These are phyloP conservation scores for Fusarium sterilihyphosum DNA, from an alignment of 2,329 filamentous ascomycete species.

Conservation along the genomic window DNA sequence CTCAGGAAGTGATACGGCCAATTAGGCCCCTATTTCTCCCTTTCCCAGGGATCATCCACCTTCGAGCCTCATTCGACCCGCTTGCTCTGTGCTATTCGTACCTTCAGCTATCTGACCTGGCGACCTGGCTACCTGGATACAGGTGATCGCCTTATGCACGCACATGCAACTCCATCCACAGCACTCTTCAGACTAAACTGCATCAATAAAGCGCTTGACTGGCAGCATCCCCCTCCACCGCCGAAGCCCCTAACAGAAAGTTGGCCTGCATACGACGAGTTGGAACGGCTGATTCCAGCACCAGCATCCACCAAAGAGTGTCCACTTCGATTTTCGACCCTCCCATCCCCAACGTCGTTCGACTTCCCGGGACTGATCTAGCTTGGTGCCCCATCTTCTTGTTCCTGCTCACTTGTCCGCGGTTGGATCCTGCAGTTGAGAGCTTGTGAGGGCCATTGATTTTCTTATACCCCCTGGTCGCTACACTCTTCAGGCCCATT, in stretches of 20 bases:
- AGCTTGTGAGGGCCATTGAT: conserved; percentile 33
- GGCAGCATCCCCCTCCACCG: conserved; percentile 32
- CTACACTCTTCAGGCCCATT: conserved; percentile 15
- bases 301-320: conserved; percentile 21
- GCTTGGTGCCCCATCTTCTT: conserved; percentile 28
- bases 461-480: conserved; percentile 30
- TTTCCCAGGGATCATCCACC: conserved; percentile 18
- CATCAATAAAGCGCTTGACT: conserved; percentile 27
- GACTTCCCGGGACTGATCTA: conserved; percentile 25
- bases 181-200: conserved; percentile 14
- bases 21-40: conserved; percentile 25
- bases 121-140: conserved; percentile 6
- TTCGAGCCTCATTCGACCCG: conserved; percentile 27
- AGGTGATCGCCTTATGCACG: conserved; percentile 13
- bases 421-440: conserved; percentile 29
- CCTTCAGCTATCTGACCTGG: conserved; percentile 15
- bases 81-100: conserved; percentile 21
- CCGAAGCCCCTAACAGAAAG: conserved; percentile 20
- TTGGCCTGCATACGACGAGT: conserved; percentile 15
- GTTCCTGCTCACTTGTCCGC: conserved; percentile 30
- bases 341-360: conserved; percentile 32
- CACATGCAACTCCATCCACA: conserved; percentile 14
- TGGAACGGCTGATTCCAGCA: conserved; percentile 24
- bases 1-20: conserved; percentile 5
- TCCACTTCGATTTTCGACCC: conserved; percentile 31